Base-by-base conservation (phyloP, 2,329 filamentous ascomycete genomes). In the Cladosporium sp. region DNA sequence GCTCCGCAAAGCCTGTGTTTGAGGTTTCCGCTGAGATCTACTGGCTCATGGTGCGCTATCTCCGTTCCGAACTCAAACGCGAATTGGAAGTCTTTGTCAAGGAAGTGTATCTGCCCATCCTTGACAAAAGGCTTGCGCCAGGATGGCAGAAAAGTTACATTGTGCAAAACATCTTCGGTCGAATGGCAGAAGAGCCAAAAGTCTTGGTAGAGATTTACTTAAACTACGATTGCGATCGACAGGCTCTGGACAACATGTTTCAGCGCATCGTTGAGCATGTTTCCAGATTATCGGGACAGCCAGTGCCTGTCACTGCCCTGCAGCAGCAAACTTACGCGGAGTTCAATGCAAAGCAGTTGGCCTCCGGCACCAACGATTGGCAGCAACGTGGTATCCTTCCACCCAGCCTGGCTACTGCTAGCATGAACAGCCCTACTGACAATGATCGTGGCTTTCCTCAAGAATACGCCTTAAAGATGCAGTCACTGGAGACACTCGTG, bases 11-110 rank as follows among this genome's bases (percentile, higher is more conserved):
- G 58, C 82, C 82, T 59, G 90, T 98, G 0, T 98, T 97, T 64
- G 92, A 97, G 66, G 89, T 97, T 40, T 92, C 89, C 68, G 91
- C 88, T 63, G 93, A 98, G 69, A 95, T 97, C 31, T 98, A 98
- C 68, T 98, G 91, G 90, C 77, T 97, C 54, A 95, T 96, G 85
- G 74, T 96, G 41, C 95, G 95, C 68, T 86, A 89, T 63, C 87
- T 98, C 82, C 83, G 95, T 56, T 86, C 93, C 2, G 86, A 91
- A 57, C 87, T 98, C 71, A 98, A 98, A 83, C 95, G 95, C 81
- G 93, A 98, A 67, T 87, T 98, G 52, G 93, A 97, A 69, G 92
- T 98, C 0, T 97, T 98, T 66, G 72, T 98, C 54, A 97, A 97
- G 67, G 93, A 98, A 66, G 95, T 98, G 31, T 98, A 98, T 66